phyloP scores from a whole-genome alignment of 306 rosid genomes.

The Vicia faba region DNA sequence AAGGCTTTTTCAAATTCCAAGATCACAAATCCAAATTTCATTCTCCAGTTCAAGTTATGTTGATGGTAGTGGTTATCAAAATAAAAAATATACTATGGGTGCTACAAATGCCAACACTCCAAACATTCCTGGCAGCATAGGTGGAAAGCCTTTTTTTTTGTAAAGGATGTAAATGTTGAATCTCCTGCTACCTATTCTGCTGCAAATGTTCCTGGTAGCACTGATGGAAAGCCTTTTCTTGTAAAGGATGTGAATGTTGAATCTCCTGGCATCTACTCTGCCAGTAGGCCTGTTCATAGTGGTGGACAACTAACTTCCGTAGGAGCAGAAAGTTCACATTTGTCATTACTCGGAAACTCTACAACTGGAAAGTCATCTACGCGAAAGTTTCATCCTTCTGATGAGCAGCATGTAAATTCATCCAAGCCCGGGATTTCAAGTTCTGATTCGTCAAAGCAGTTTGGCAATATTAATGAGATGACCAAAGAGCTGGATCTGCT shows the following conservation, averaged over 20 bases:
- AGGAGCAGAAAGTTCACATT: too few relatives aligned
- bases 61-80: conserved; percentile 44
- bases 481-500: conserved; percentile 79
- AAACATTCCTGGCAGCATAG: conserved; percentile 34
- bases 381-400: conserved; percentile 49
- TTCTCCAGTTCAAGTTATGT: conserved; percentile 41
- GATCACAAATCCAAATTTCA: too few relatives aligned
- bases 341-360: too few relatives aligned
- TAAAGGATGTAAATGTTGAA: conserved; percentile 34
- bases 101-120: conserved; percentile 32
- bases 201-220: conserved; percentile 34
- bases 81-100: conserved; percentile 38
- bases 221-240: conserved; percentile 46
- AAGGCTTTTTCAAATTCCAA: too few relatives aligned
- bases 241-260: conserved; percentile 37
- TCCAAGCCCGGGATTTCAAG: conserved; percentile 51
- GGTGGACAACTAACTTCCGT: too few relatives aligned
- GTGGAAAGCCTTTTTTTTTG: conserved; percentile 48
- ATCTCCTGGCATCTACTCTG: too few relatives aligned
- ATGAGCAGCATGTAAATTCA: conserved; percentile 51
- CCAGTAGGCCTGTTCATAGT: too few relatives aligned
- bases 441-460: conserved; percentile 68
- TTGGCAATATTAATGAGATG: conserved; percentile 86
- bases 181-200: conserved; percentile 37
- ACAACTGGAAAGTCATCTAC: conserved; percentile 49